Conservation (phyloP, 169 alveolate species). For the Plasmodium coatneyi region DNA sequence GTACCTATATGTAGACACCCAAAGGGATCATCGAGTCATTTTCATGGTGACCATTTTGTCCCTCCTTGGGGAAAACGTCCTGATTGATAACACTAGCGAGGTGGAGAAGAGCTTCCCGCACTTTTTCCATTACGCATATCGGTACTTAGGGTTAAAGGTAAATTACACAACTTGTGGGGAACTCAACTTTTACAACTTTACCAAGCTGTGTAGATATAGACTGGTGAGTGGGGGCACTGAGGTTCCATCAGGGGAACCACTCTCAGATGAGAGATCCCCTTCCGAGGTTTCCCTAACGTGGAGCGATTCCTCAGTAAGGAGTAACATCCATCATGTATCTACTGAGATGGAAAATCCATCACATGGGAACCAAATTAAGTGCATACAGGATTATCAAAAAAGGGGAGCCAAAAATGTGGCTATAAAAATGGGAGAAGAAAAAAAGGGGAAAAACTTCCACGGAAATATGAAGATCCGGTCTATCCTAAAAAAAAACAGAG, state of each 20-base stretch:
- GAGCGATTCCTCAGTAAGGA: not conserved
- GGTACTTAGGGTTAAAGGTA: slow-evolving; percentile 1
- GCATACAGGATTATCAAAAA: not conserved
- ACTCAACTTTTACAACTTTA: not conserved
- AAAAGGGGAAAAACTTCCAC: not conserved
- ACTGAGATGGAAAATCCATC: not conserved
- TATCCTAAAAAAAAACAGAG: not conserved
- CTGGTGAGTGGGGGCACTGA: not conserved
- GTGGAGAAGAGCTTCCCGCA: slow-evolving; percentile 30
- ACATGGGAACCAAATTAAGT: not conserved
- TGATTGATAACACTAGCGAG: slow-evolving; percentile 2
- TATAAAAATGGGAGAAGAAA: not conserved
- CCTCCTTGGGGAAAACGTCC: slow-evolving; percentile 10
- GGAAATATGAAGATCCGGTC: too few species aligned
- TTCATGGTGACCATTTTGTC: slow-evolving; percentile 36
- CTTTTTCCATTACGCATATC: slow-evolving; percentile 6
- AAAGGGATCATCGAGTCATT: slow-evolving; percentile 38
- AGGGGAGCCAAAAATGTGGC: not conserved
- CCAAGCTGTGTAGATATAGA: not conserved
- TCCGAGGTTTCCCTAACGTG: not conserved
- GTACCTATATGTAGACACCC: slow-evolving; percentile 27
- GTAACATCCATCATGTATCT: not conserved
- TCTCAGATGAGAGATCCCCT: not conserved
- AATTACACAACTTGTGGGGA: not conserved
- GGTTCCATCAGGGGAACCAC: not conserved